Evolutionary conservation across 2,329 filamentous ascomycete species (phyloP), one percentile per base, ranked within the genome.

Genomic region (Elsinoe australis): DNA sequence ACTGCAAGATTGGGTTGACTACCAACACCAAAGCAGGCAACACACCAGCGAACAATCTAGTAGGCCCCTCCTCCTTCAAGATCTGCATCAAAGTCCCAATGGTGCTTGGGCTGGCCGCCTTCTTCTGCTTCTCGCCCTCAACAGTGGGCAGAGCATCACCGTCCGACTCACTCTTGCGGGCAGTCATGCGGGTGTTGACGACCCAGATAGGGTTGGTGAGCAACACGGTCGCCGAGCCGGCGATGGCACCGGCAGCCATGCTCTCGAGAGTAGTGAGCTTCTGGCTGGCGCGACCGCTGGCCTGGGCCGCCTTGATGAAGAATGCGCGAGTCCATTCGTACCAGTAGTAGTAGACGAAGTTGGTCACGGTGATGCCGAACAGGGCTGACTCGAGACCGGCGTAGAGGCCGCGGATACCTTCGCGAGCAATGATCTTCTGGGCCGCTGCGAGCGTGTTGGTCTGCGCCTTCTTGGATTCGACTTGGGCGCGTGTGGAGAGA

Each of bases 311-410:
- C 53, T 71, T 78, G 38, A 53, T 47, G 49, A 51, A 52, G 33
- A 84, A 84, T 44, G 83, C 76, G 51, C 89, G 82, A 54, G 88
- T 92, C 86, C 87, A 98, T 72, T 98, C 92, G 69, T 96, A 98
- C 74, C 87, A 98, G 75, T 96, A 98, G 72, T 98, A 98, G 76
- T 98, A 98, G 39, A 98, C 90, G 65, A 98, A 98, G 74, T 98
- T 98, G 59, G 92, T 98, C 58, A 98, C 83, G 67, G 85, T 92
- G 72, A 98, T 96, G 65, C 92, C 92, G 67, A 98, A 95, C 36
- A 98, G 75, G 45, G 92, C 92, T 53, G 86, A 94, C 67, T 94
- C 87, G 51, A 98, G 79, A 33, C 92, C 92, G 5, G 92, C 82
- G 65, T 96, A 98, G 28, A 98, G 80, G 24, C 92, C 92, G 2